These are phyloP conservation scores for Neurospora sp. DNA, from an alignment of 495 filamentous ascomycete genomes.

Conservation along the genomic window DNA sequence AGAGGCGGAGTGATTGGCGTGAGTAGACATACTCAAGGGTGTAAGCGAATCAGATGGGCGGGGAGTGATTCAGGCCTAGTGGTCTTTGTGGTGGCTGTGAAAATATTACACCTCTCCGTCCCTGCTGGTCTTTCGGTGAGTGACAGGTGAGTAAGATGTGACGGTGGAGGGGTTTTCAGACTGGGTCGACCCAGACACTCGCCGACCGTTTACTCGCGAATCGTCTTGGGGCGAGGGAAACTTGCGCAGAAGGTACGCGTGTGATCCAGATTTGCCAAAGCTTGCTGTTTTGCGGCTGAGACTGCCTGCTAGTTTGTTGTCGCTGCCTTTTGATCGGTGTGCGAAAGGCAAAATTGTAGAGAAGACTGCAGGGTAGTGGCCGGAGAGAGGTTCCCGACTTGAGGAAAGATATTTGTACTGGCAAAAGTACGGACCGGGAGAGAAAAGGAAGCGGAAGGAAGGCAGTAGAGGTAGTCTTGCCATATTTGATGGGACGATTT, in stretches of 20 bases:
- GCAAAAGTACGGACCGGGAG: neutral
- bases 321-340: neutral
- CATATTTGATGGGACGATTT: neutral
- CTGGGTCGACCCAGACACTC: neutral
- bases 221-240: neutral
- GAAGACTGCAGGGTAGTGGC: neutral
- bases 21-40: constrained; percentile 2
- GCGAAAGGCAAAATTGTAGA: neutral
- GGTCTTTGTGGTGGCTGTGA: constrained; percentile 5
- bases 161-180: neutral
- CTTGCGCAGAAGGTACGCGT: neutral
- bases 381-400: neutral
- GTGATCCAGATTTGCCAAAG: neutral
- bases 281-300: neutral
- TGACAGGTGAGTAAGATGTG: neutral
- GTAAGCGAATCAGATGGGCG: neutral
- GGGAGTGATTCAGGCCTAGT: neutral
- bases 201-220: neutral
- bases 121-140: neutral
- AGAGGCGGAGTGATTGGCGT: neutral
- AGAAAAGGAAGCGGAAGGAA: neutral
- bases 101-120: neutral
- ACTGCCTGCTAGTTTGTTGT: neutral
- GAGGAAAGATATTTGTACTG: neutral
- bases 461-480: neutral